phyloP scores from a whole-genome alignment of 768 basidiomycete genomes.

The Leccinum incarnatum region DNA sequence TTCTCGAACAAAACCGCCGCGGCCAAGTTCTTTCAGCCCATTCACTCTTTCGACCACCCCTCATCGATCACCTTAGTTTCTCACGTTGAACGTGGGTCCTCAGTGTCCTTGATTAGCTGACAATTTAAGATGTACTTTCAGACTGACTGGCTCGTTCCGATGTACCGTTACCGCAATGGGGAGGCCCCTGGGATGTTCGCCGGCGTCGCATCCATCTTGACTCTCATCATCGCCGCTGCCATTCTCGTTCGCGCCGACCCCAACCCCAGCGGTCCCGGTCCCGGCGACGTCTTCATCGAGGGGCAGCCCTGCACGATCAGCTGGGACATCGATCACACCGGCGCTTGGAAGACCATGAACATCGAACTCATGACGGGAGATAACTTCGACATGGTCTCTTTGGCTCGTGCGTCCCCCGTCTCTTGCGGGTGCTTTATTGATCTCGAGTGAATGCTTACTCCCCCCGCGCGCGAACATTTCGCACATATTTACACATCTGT shows the following conservation, averaged over 20 bases:
- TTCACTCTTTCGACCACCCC: conserved; percentile 9
- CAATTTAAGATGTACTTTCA: neutral
- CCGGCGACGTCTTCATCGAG: conserved; percentile 54
- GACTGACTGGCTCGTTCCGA: neutral
- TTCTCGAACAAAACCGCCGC: neutral
- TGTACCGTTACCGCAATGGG: conserved; percentile 7
- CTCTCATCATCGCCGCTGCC: conserved; percentile 27
- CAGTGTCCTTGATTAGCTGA: neutral
- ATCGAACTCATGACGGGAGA: conserved; percentile 81
- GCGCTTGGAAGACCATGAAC: conserved; percentile 65
- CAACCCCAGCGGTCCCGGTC: conserved; percentile 56
- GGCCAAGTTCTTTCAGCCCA: neutral
- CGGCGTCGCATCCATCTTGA: conserved; percentile 9
- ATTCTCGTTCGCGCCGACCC: conserved; percentile 52
- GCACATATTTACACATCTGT: neutral
- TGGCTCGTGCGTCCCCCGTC: conserved; percentile 52
- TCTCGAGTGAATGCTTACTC: neutral
- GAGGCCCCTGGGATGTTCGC: conserved; percentile 16
- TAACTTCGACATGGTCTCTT: conserved; percentile 64
- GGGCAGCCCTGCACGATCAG: conserved; percentile 53
- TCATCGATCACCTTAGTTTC: conserved; percentile 1
- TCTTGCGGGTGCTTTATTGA: neutral
- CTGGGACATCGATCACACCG: conserved; percentile 61
- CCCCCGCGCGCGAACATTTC: neutral
- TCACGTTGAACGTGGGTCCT: conserved; percentile 3